These are phyloP conservation scores for Yarrowia sp. DNA, from an alignment of 805 yeast genomes.

Conservation along the genomic window DNA sequence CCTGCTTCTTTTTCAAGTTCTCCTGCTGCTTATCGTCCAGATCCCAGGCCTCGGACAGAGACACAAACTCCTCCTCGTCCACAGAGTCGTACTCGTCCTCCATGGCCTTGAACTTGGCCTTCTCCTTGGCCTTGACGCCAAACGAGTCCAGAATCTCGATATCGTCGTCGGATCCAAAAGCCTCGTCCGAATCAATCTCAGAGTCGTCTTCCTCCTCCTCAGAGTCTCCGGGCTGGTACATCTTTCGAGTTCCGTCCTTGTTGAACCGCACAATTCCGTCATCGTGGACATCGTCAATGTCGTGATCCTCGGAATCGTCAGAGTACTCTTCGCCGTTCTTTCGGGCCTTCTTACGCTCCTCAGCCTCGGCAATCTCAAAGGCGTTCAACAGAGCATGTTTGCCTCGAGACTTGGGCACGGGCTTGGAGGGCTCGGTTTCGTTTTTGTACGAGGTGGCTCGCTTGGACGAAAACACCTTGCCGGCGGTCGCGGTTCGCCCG, in stretches of 20 bases:
- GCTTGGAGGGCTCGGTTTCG: conserved; percentile 15
- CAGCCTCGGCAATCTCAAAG: conserved; percentile 29
- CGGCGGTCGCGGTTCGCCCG: conserved; percentile 18
- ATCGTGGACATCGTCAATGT: conserved; percentile 27
- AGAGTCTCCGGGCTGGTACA: conserved; percentile 15
- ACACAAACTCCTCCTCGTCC: conserved; percentile 68
- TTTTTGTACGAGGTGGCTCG: conserved; percentile 30
- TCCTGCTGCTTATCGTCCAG: conserved; percentile 59
- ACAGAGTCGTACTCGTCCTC: conserved; percentile 49
- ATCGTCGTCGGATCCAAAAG: conserved; percentile 78
- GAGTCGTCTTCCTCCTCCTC: conserved; percentile 48
- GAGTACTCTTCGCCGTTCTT: conserved; percentile 25
- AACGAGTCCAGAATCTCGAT: conserved; percentile 49
- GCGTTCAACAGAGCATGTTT: conserved; percentile 28
- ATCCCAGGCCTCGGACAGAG: conserved; percentile 91
- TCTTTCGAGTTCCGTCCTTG: conserved; percentile 33
- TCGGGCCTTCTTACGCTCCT: conserved; percentile 18
- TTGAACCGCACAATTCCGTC: conserved; percentile 37
- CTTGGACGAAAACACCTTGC: conserved; percentile 28
- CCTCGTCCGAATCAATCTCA: conserved; percentile 83
- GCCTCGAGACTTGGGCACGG: conserved; percentile 26
- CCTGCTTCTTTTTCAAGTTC: conserved; percentile 40
- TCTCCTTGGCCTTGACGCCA: conserved; percentile 52
- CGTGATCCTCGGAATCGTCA: conserved; percentile 35
- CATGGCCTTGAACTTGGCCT: conserved; percentile 59